These are phyloP conservation scores for Annulohypoxylon bovei DNA, from an alignment of 495 filamentous ascomycete species.

Conservation along the genomic window DNA sequence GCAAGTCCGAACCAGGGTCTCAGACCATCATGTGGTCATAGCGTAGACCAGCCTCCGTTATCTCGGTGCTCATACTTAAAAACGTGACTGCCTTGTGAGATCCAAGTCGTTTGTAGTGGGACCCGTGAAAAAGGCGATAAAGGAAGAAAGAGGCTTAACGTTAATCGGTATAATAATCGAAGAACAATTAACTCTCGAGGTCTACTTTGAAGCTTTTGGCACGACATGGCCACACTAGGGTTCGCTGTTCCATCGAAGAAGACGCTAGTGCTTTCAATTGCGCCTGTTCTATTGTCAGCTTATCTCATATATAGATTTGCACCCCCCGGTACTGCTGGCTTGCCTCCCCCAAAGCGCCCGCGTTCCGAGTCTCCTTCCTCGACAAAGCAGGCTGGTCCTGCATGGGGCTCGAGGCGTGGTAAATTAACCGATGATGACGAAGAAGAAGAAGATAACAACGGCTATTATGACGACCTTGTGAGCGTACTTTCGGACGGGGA, in stretches of 20 bases:
- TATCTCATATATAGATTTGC: slow-evolving; percentile 38
- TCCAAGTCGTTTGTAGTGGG: slow-evolving; percentile 8
- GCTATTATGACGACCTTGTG: not conserved
- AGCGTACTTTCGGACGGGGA: slow-evolving; percentile 21
- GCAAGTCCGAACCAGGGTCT: not conserved
- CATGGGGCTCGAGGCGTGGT: slow-evolving; percentile 3
- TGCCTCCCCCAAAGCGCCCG: slow-evolving; percentile 7
- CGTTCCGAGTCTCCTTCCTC: not conserved
- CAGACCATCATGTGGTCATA: slow-evolving; percentile 21
- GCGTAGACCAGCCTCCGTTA: slow-evolving; percentile 16
- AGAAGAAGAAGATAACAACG: slow-evolving; percentile 13
- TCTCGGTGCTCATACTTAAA: slow-evolving; percentile 23
- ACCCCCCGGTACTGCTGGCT: not conserved
- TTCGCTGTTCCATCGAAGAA: slow-evolving; percentile 18
- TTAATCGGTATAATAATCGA: not conserved
- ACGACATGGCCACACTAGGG: slow-evolving; percentile 10
- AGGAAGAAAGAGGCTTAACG: slow-evolving; percentile 5
- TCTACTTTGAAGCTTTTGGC: not conserved
- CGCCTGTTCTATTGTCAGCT: slow-evolving; percentile 26
- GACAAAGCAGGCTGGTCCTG: slow-evolving; percentile 15
- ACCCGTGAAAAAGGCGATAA: not conserved
- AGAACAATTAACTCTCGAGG: not conserved
- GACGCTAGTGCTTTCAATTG: slow-evolving; percentile 31
- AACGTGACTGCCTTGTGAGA: slow-evolving; percentile 28
- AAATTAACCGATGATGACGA: slow-evolving; percentile 8